Evolutionary conservation across 305 asterid genomes (phyloP).

Genomic region (Petunia hybrid): DNA sequence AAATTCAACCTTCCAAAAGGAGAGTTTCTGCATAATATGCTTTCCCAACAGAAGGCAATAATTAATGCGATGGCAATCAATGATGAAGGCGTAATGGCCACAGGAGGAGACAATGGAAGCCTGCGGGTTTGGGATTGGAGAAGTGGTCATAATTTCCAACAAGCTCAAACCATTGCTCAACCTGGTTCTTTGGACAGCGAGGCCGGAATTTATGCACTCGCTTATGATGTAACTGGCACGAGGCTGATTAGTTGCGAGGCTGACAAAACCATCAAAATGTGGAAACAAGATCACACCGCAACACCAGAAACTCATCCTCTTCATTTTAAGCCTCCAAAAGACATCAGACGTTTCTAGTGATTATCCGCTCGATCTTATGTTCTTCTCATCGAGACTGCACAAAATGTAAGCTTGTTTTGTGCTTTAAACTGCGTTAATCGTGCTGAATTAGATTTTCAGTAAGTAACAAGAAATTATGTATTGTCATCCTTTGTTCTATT

Average conservation of each 20-base stretch:
- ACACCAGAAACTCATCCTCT: no score
- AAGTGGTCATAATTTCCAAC: conserved; percentile 94
- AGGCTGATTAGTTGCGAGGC: conserved; percentile 91
- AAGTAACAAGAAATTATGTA: no score
- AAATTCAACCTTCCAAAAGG: conserved; percentile 88
- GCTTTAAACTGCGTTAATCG: no score
- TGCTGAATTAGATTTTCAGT: no score
- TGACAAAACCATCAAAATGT: conserved; percentile 93
- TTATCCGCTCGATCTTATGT: no score
- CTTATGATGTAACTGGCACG: conserved; percentile 72
- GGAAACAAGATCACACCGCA: conserved; percentile 74
- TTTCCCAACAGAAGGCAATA: conserved; percentile 90
- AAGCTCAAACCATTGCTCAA: conserved; percentile 86
- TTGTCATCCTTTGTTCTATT: no score
- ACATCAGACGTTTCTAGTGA: no score
- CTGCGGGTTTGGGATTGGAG: conserved; percentile 98
- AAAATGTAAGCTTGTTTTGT: no score
- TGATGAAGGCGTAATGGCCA: conserved; percentile 81
- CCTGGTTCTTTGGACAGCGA: conserved; percentile 96
- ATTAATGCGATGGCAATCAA: conserved; percentile 85
- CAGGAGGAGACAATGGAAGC: conserved; percentile 96
- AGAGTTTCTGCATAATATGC: conserved; percentile 94
- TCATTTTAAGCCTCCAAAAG: no score
- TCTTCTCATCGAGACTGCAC: no score
- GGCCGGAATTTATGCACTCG: conserved; percentile 81